Conservation (phyloP, 2,329 filamentous ascomycete genomes). For the Ophiostoma triangulosporum region DNA sequence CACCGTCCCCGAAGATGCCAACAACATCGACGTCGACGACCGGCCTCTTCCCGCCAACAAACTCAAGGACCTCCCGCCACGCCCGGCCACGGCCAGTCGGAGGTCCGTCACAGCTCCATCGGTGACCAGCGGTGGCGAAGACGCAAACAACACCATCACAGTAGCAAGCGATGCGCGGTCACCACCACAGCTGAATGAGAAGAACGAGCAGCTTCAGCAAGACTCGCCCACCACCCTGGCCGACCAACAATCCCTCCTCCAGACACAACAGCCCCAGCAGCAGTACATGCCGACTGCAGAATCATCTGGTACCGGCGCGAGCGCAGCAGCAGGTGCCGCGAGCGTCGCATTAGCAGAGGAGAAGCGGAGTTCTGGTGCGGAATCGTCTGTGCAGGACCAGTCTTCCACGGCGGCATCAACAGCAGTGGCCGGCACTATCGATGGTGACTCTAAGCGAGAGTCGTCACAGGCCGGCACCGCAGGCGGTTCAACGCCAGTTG, state of each 20-base stretch:
- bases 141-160: slow-evolving; percentile 32
- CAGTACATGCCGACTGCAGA: slow-evolving; percentile 13
- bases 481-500: slow-evolving; percentile 24
- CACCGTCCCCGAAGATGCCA: slow-evolving; percentile 45
- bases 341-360: slow-evolving; percentile 25
- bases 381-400: slow-evolving; percentile 32
- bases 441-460: slow-evolving; percentile 31
- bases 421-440: slow-evolving; percentile 14
- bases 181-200: slow-evolving; percentile 34
- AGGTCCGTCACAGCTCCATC: slow-evolving; percentile 31
- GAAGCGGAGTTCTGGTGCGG: slow-evolving; percentile 30
- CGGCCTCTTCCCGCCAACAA: slow-evolving; percentile 41
- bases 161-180: slow-evolving; percentile 17
- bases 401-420: slow-evolving; percentile 15
- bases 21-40: slow-evolving; percentile 37
- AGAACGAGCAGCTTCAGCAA: slow-evolving; percentile 26
- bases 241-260: slow-evolving; percentile 8
- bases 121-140: neutral
- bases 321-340: slow-evolving; percentile 11
- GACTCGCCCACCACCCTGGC: neutral
- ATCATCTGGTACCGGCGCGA: neutral
- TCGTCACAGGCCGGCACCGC: slow-evolving; percentile 23
- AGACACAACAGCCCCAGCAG: slow-evolving; percentile 9
- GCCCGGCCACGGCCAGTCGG: slow-evolving; percentile 41
- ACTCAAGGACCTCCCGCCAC: slow-evolving; percentile 41